Conservation (phyloP, 768 basidiomycete genomes). For the Serendipita sp. region DNA sequence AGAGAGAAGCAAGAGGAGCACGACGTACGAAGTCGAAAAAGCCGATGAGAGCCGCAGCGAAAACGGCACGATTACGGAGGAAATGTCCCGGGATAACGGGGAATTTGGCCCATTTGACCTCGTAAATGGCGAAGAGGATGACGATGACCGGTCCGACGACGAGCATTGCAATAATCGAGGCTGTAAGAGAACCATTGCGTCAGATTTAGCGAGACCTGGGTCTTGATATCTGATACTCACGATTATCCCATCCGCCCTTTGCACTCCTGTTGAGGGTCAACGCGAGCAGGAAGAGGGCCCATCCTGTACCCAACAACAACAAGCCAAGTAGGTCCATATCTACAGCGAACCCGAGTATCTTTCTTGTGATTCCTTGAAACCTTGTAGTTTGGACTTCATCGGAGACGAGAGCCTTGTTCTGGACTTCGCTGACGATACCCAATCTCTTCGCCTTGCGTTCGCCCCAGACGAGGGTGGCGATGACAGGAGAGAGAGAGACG, state of each 20-base stretch:
- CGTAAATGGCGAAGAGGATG: slow-evolving; percentile 26
- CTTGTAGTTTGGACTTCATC: background rate
- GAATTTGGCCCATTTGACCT: slow-evolving; percentile 31
- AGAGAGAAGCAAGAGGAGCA: slow-evolving; percentile 10
- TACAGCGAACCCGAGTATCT: slow-evolving; percentile 14
- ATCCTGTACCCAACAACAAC: slow-evolving; percentile 30
- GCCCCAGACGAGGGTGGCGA: slow-evolving; percentile 13
- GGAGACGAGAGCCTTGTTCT: background rate
- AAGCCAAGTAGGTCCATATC: slow-evolving; percentile 34
- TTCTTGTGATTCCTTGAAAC: background rate
- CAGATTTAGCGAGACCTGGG: background rate
- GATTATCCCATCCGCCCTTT: slow-evolving; percentile 28
- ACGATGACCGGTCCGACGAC: slow-evolving; percentile 30
- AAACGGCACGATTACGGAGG: slow-evolving; percentile 36
- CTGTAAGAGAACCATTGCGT: slow-evolving; percentile 16
- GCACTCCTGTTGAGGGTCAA: slow-evolving; percentile 31
- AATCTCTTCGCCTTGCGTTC: slow-evolving; percentile 14
- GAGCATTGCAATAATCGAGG: slow-evolving; percentile 36
- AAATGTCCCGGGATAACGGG: slow-evolving; percentile 50
- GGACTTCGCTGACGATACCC: slow-evolving; percentile 13
- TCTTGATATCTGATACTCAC: slow-evolving; percentile 19
- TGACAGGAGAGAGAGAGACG: background rate
- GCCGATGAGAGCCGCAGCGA: slow-evolving; percentile 42
- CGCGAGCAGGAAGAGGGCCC: slow-evolving; percentile 38
- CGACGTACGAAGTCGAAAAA: slow-evolving; percentile 39